Base-by-base conservation (phyloP, 1,139 yeast genomes). In the Scheffersomyces lignicola region DNA sequence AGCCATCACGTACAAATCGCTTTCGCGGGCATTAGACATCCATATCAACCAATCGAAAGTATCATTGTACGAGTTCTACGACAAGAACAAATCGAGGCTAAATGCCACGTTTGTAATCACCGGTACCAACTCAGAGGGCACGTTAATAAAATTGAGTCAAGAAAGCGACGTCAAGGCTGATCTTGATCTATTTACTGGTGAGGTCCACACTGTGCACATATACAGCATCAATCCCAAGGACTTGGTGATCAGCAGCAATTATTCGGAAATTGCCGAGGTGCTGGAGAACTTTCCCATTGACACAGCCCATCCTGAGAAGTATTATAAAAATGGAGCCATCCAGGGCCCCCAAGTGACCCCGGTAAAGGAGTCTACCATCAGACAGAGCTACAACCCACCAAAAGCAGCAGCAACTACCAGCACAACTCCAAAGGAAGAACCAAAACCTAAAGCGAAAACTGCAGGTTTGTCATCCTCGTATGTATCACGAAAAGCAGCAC, bases 101-200 rank as follows among this genome's bases (percentile, higher is more conserved):
- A 41, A 51, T 9, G 73, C 72, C 1, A 49, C 66, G 0, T 68
- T 63, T 37, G 39, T 69, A 2, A 58, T 62, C 17, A 53, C 60
- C 2, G 75, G 75, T 0, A 23, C 21, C 4, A 40, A 39, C 13
- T 17, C 41, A 4, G 43, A 38, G 7, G 20, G 28, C 15, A 31
- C 28, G 16, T 39, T 47, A 25, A 39, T 66, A 18, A 56, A 56
- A 35, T 40, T 58, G 21, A 50, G 54, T 7, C 45, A 48, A 3
- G 51, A 47, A 4, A 40, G 46, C 2, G 51, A 43, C 21, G 23
- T 52, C 17, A 39, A 43, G 49, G 12, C 15, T 34, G 1, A 47
- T 68, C 2, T 31, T 44, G 11, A 50, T 7, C 18, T 9, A 15
- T 26, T 26, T 10, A 13, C 18, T 5, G 20, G 5, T 5, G 20